These are phyloP conservation scores for Dioscorea zingiberensis DNA, from an alignment of 106 monocot species.

Conservation along the genomic window DNA sequence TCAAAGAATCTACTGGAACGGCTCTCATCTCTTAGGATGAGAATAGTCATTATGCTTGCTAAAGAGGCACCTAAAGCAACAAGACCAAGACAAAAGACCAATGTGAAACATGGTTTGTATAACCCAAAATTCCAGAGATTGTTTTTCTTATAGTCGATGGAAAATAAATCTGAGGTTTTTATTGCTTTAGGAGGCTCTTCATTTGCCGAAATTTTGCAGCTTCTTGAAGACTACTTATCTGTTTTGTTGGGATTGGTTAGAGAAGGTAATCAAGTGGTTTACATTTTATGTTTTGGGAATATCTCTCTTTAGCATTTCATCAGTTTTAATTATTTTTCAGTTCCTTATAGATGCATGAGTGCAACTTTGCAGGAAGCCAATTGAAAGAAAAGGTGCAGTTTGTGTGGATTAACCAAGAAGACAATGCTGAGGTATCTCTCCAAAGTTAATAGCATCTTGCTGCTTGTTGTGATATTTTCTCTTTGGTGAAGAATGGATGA, in stretches of 20 bases:
- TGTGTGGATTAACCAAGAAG: slow-evolving; percentile 68
- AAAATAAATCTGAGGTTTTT: background rate
- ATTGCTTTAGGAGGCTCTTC: slow-evolving; percentile 32
- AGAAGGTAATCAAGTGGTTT: slow-evolving; percentile 26
- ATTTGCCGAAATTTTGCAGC: slow-evolving; percentile 40
- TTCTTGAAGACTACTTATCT: slow-evolving; percentile 52
- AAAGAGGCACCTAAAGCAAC: slow-evolving; percentile 41
- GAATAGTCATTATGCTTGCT: slow-evolving; percentile 56
- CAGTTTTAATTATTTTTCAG: no score
- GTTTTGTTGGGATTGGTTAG: slow-evolving; percentile 45
- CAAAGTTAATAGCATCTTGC: no score
- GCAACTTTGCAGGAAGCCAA: slow-evolving; percentile 8
- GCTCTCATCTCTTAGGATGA: slow-evolving; percentile 38
- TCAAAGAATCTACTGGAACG: slow-evolving; percentile 39
- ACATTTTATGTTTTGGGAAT: no score
- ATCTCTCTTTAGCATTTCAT: no score
- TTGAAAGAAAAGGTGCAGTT: slow-evolving; percentile 48
- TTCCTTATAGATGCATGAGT: no score
- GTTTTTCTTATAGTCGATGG: background rate
- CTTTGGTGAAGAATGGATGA: no score
- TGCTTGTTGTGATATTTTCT: no score
- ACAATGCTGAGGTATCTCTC: slow-evolving; percentile 48
- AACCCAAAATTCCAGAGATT: background rate
- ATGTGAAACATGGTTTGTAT: slow-evolving; percentile 51
- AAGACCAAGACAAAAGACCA: slow-evolving; percentile 38